Percentiles rank a stretch among this genome's conserved stretches.
These are phyloP conservation scores for Plantago ovata DNA, from an alignment of 257 asterid species.

Conservation along the genomic window DNA sequence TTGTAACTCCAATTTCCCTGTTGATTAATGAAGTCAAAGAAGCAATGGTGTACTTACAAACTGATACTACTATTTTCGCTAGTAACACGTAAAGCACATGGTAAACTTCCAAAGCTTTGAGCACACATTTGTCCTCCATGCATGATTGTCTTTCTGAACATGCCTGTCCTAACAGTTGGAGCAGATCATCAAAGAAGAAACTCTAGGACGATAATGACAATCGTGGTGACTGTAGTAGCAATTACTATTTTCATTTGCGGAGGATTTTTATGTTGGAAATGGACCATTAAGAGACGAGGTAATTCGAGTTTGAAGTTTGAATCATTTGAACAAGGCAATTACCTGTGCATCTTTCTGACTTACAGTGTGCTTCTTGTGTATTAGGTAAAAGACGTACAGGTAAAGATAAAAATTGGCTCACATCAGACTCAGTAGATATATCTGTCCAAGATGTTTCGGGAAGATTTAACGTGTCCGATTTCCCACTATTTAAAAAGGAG, in stretches of 20 bases:
- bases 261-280: constrained; percentile 33
- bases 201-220: constrained; percentile 22
- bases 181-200: constrained; percentile 20
- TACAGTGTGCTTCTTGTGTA: constrained; percentile 5
- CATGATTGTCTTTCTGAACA: no score
- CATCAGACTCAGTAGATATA: constrained; percentile 16
- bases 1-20: neutral
- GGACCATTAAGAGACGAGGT: constrained; percentile 42
- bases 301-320: constrained; percentile 6
- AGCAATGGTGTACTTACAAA: no score
- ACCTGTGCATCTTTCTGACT: neutral
- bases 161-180: neutral
- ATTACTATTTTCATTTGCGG: constrained; percentile 6
- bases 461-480: constrained; percentile 21
- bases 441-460: constrained; percentile 21
- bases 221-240: constrained; percentile 22
- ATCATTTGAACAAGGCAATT: neutral
- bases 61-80: no score
- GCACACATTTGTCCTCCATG: no score
- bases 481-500: constrained; percentile 25
- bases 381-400: constrained; percentile 20
- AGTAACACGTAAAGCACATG: no score
- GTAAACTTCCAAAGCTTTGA: no score
- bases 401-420: constrained; percentile 3
- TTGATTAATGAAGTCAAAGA: no score